Evolutionary conservation across 1,139 yeast genomes (phyloP).

Genomic region (Scheffersomyces lignicola): DNA sequence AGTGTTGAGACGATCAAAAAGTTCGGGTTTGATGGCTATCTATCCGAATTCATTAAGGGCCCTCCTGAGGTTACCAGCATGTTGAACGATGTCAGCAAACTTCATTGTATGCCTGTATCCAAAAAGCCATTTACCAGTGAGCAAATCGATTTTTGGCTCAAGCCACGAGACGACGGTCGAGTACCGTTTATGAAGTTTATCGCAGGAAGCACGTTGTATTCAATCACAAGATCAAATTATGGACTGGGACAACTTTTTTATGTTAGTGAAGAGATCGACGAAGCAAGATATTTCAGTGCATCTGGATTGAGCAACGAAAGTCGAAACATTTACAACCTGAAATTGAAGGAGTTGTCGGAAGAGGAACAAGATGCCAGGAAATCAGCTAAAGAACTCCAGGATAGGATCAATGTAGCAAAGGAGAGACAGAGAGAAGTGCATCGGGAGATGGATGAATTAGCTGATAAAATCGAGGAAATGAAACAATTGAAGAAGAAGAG

Average conservation of each 20-base stretch:
- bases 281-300: constrained; percentile 38
- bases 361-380: not conserved
- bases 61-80: constrained; percentile 73
- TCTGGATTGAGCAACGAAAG: constrained; percentile 45
- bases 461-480: constrained; percentile 16
- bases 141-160: constrained; percentile 40
- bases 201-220: constrained; percentile 56
- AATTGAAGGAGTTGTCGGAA: not conserved
- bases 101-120: constrained; percentile 68
- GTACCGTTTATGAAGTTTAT: constrained; percentile 56
- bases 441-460: constrained; percentile 10
- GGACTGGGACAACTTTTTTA: constrained; percentile 54
- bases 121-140: constrained; percentile 37
- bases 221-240: constrained; percentile 55
- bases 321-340: constrained; percentile 12
- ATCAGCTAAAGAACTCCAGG: constrained; percentile 11
- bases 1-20: constrained; percentile 33
- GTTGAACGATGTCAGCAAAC: constrained; percentile 60
- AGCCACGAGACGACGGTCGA: constrained; percentile 33
- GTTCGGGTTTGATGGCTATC: constrained; percentile 77
- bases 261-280: constrained; percentile 33
- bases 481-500: constrained; percentile 7
- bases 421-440: constrained; percentile 1
- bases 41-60: constrained; percentile 71
- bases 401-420: constrained; percentile 20